Percentiles rank a stretch among this genome's conserved stretches.
phyloP scores from a whole-genome alignment of 768 basidiomycete species.

The Termitomyces sp. region DNA sequence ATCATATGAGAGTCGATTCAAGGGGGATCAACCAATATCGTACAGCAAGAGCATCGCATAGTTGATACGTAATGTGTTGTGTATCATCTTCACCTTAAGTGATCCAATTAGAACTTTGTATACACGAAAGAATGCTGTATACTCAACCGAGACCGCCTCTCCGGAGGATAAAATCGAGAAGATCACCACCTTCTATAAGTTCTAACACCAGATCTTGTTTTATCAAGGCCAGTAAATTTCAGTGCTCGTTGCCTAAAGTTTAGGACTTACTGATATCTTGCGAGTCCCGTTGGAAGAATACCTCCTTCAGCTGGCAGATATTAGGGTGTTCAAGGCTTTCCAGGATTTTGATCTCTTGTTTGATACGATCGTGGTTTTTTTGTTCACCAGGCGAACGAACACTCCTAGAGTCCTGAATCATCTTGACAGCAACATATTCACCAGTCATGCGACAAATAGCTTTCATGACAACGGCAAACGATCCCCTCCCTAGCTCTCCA shows the following conservation, averaged over 20 bases:
- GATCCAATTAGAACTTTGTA: constrained; percentile 4
- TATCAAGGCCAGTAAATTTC: not conserved
- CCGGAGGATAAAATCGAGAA: constrained; percentile 73
- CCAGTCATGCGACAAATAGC: constrained; percentile 71
- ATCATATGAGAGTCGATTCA: not conserved
- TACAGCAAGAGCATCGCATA: constrained; percentile 76
- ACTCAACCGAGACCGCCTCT: constrained; percentile 54
- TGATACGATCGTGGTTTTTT: constrained; percentile 33
- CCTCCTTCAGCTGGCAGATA: constrained; percentile 75
- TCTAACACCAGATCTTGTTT: constrained; percentile 76
- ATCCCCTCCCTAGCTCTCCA: constrained; percentile 78
- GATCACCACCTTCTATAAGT: constrained; percentile 81
- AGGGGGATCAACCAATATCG: constrained; percentile 14
- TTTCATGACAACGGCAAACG: constrained; percentile 87
- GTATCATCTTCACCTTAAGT: constrained; percentile 46
- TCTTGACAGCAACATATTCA: constrained; percentile 81
- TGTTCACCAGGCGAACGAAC: constrained; percentile 21
- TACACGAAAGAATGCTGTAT: not conserved
- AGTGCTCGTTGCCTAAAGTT: not conserved
- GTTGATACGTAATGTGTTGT: constrained; percentile 70
- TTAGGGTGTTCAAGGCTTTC: constrained; percentile 73
- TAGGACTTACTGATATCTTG: constrained; percentile 48
- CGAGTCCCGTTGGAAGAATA: constrained; percentile 57
- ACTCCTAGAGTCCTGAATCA: constrained; percentile 56
- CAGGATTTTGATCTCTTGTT: constrained; percentile 76